phyloP scores from a whole-genome alignment of 2,329 filamentous ascomycete genomes.

The Alternaria dauci region DNA sequence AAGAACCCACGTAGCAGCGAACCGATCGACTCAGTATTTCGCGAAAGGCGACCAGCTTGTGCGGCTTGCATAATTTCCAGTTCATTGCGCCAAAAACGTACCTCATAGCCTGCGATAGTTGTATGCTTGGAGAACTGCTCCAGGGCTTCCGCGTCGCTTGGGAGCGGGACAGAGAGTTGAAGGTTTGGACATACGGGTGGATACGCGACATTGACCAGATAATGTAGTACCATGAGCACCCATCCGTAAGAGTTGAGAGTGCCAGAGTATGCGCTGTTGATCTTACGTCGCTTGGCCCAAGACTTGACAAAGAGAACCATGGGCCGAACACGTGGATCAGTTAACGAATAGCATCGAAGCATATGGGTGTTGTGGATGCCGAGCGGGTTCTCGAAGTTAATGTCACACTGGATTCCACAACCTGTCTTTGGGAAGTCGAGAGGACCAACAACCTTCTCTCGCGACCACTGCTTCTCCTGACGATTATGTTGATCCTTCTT shows the following conservation, averaged over 20 bases:
- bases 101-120: constrained; percentile 70
- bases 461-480: constrained; percentile 51
- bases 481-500: constrained; percentile 31
- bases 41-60: constrained; percentile 65
- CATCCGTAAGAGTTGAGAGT: constrained; percentile 91
- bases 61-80: constrained; percentile 71
- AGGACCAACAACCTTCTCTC: constrained; percentile 58
- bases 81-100: constrained; percentile 82
- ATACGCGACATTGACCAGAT: constrained; percentile 80
- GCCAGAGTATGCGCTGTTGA: constrained; percentile 86
- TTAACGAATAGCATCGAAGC: constrained; percentile 81
- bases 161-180: constrained; percentile 62
- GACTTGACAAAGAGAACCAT: constrained; percentile 88
- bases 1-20: constrained; percentile 83
- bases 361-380: constrained; percentile 85
- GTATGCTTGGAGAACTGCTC: constrained; percentile 53
- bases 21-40: constrained; percentile 75
- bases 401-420: constrained; percentile 86
- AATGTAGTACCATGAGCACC: constrained; percentile 91
- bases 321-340: constrained; percentile 77
- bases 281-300: constrained; percentile 85
- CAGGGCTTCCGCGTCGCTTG: constrained; percentile 23
- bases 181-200: constrained; percentile 88
- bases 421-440: constrained; percentile 81
- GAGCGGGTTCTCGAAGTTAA: constrained; percentile 88